Evolutionary conservation across 2,329 filamentous ascomycete genomes (phyloP).

Genomic region (Diaporthe australafricana): DNA sequence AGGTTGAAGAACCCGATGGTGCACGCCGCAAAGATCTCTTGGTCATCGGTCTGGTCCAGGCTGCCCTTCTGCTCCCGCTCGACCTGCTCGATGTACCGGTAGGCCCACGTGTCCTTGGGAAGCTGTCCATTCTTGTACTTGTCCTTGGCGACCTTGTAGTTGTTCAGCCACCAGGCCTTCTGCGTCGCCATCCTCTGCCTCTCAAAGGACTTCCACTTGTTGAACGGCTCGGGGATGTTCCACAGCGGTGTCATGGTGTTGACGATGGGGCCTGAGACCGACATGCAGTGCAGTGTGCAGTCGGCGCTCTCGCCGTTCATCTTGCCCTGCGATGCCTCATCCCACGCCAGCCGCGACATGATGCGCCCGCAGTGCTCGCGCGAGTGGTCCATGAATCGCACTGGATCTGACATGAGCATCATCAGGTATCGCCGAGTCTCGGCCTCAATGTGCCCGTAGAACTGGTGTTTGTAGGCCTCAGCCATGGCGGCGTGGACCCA

Average conservation of each 20-base stretch:
- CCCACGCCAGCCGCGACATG: constrained; percentile 63
- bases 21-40: constrained; percentile 60
- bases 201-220: constrained; percentile 62
- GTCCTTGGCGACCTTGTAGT: constrained; percentile 54
- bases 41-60: constrained; percentile 54
- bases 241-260: constrained; percentile 63
- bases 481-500: constrained; percentile 62
- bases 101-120: constrained; percentile 59
- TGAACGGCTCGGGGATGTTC: constrained; percentile 55
- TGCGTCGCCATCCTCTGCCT: constrained; percentile 55
- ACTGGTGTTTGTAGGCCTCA: constrained; percentile 51
- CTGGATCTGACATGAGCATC: constrained; percentile 59
- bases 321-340: constrained; percentile 59
- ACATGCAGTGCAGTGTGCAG: constrained; percentile 61
- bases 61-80: constrained; percentile 51
- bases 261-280: constrained; percentile 62
- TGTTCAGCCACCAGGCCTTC: constrained; percentile 59
- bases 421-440: constrained; percentile 59
- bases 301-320: constrained; percentile 60
- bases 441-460: constrained; percentile 61
- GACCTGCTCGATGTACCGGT: constrained; percentile 60
- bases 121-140: constrained; percentile 54
- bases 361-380: constrained; percentile 63
- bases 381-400: constrained; percentile 57
- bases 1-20: constrained; percentile 65